Evolutionary conservation across 441 rosid species (phyloP).

Genomic region (Raphanus hybrid): DNA sequence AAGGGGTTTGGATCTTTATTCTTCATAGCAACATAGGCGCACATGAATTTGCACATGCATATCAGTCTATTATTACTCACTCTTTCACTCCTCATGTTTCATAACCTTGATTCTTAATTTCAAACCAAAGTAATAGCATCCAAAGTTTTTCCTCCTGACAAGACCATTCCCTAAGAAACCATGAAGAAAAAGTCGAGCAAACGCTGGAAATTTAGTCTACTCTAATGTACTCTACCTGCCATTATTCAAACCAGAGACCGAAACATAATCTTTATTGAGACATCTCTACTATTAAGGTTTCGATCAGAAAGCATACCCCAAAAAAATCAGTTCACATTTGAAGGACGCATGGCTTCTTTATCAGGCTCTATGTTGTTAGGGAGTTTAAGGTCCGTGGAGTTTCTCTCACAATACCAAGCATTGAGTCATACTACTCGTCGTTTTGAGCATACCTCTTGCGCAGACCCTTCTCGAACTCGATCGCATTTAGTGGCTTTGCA

Average conservation of each 20-base stretch:
- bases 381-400: constrained; percentile 73
- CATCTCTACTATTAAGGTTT: constrained; percentile 12
- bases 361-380: background rate
- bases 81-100: constrained; percentile 12
- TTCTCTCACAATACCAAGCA: constrained; percentile 85
- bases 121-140: constrained; percentile 22
- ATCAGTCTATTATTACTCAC: constrained; percentile 18
- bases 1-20: constrained; percentile 17
- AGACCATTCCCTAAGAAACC: constrained; percentile 24
- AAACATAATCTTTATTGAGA: constrained; percentile 19
- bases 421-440: constrained; percentile 86
- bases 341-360: constrained; percentile 55
- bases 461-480: constrained; percentile 88
- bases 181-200: background rate
- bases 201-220: constrained; percentile 22
- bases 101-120: constrained; percentile 3
- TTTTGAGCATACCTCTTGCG: constrained; percentile 73
- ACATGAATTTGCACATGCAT: constrained; percentile 38
- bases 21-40: constrained; percentile 33
- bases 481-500: constrained; percentile 72
- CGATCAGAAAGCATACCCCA: constrained; percentile 31
- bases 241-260: constrained; percentile 31
- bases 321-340: constrained; percentile 51
- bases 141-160: constrained; percentile 17
- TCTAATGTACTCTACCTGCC: constrained; percentile 25